These are phyloP conservation scores for Epichloe festucae DNA, from an alignment of 2,329 filamentous ascomycete genomes.

Conservation along the genomic window DNA sequence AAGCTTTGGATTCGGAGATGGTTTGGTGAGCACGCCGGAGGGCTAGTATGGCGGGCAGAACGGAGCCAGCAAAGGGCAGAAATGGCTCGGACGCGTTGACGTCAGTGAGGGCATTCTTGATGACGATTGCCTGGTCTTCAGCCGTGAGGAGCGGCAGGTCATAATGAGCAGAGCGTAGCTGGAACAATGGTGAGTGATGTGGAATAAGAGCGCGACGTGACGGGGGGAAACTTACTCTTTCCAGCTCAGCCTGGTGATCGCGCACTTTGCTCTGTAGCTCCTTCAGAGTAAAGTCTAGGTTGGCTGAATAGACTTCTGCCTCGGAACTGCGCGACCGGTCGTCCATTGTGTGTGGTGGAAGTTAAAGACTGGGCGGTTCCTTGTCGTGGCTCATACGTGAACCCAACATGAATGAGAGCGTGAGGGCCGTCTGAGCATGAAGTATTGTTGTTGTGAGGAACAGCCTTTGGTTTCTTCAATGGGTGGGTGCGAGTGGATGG, in stretches of 20 bases:
- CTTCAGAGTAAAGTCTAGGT: conserved; percentile 53
- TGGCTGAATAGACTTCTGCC: conserved; percentile 23
- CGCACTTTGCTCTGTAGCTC: conserved; percentile 48
- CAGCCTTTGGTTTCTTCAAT: background rate
- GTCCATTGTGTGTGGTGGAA: conserved; percentile 11
- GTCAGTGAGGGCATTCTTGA: conserved; percentile 54
- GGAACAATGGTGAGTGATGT: background rate
- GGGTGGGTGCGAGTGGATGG: no score
- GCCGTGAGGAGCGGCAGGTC: conserved; percentile 14
- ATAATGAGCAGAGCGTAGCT: conserved; percentile 17
- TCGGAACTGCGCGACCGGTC: conserved; percentile 13
- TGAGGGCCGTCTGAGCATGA: background rate
- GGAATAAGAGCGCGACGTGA: background rate
- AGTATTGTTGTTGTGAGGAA: background rate
- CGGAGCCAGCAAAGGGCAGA: conserved; percentile 53
- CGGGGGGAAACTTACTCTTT: conserved; percentile 23
- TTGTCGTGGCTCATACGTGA: background rate
- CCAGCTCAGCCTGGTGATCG: conserved; percentile 38
- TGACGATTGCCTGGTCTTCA: conserved; percentile 24
- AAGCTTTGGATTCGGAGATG: conserved; percentile 49
- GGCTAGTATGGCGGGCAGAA: conserved; percentile 59
- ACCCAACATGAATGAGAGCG: background rate
- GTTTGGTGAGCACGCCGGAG: conserved; percentile 53
- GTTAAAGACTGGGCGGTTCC: background rate
- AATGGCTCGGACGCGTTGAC: conserved; percentile 49